Percentiles rank a stretch among this genome's conserved stretches.
Conservation (phyloP, 805 yeast genomes). For the Schwanniomyces occidentalis region DNA sequence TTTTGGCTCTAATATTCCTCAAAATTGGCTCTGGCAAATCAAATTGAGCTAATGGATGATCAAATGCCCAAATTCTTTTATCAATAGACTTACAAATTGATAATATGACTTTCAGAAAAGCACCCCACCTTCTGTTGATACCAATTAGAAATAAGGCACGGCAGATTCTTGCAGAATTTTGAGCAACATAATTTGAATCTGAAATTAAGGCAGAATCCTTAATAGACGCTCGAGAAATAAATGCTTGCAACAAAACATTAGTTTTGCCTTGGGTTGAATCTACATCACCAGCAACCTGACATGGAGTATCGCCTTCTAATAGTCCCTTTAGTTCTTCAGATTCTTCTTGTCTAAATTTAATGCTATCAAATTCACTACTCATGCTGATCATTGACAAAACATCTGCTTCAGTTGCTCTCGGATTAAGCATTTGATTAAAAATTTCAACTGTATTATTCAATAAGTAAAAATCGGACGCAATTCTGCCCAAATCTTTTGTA, state of each 20-base stretch:
- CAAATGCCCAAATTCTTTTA: constrained; percentile 81
- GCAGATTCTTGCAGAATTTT: constrained; percentile 89
- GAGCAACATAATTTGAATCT: constrained; percentile 92
- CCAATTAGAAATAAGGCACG: constrained; percentile 89
- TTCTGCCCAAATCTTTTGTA: constrained; percentile 88
- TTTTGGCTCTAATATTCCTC: constrained; percentile 60
- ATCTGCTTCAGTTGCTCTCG: constrained; percentile 90
- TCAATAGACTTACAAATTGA: constrained; percentile 86
- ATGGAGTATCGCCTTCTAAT: constrained; percentile 60
- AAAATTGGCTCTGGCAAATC: constrained; percentile 69
- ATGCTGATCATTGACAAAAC: constrained; percentile 82
- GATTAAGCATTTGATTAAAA: constrained; percentile 81
- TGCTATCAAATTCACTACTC: constrained; percentile 91
- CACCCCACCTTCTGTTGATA: constrained; percentile 89
- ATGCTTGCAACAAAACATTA: constrained; percentile 83
- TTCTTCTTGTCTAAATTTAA: constrained; percentile 89
- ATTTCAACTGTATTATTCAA: constrained; percentile 83
- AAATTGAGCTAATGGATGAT: constrained; percentile 88
- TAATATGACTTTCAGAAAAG: constrained; percentile 68
- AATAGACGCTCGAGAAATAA: constrained; percentile 70
- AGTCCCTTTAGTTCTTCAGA: constrained; percentile 65
- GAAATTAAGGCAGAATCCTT: constrained; percentile 81
- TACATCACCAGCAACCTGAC: constrained; percentile 77
- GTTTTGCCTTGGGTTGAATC: constrained; percentile 85
- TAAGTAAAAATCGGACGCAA: constrained; percentile 91